A percentile compares a stretch with the other conserved stretches of the same genome.
Conservation (phyloP, 495 filamentous ascomycete genomes). For the Glarea lozoyensis region DNA sequence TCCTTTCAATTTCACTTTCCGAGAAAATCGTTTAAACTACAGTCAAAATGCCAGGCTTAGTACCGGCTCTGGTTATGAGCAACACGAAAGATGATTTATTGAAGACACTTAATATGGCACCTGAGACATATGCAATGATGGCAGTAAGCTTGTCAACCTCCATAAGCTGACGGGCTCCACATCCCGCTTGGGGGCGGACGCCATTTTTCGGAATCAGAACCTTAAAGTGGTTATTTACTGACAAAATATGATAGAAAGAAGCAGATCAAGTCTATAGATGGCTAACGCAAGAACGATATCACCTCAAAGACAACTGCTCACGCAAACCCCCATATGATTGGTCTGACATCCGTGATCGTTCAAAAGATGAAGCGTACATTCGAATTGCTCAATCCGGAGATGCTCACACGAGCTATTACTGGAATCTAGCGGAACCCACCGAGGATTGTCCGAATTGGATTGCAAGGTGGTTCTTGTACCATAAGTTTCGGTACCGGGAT, state of each 20-base stretch:
- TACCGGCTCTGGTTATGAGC: conserved; percentile 21
- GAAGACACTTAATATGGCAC: conserved; percentile 14
- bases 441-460: conserved; percentile 47
- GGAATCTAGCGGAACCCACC: conserved; percentile 15
- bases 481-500: conserved; percentile 49
- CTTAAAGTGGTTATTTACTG: conserved; percentile 9
- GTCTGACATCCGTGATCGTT: conserved; percentile 19
- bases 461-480: conserved; percentile 48
- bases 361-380: conserved; percentile 21
- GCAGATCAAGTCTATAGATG: conserved; percentile 19
- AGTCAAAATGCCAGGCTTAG: not conserved
- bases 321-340: conserved; percentile 21
- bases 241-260: conserved; percentile 14
- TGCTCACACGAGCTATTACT: conserved; percentile 15
- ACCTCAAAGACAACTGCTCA: conserved; percentile 21
- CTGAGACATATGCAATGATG: conserved; percentile 19
- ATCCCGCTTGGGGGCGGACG: not conserved
- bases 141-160: conserved; percentile 17
- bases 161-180: not conserved
- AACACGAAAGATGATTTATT: conserved; percentile 21
- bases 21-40: too few relatives aligned
- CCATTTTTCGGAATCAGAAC: too few relatives aligned
- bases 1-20: too few relatives aligned
- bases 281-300: conserved; percentile 17
- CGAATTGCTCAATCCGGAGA: conserved; percentile 13